Conservation (phyloP, 2,329 filamentous ascomycete species). For the Fusarium pininemorale region DNA sequence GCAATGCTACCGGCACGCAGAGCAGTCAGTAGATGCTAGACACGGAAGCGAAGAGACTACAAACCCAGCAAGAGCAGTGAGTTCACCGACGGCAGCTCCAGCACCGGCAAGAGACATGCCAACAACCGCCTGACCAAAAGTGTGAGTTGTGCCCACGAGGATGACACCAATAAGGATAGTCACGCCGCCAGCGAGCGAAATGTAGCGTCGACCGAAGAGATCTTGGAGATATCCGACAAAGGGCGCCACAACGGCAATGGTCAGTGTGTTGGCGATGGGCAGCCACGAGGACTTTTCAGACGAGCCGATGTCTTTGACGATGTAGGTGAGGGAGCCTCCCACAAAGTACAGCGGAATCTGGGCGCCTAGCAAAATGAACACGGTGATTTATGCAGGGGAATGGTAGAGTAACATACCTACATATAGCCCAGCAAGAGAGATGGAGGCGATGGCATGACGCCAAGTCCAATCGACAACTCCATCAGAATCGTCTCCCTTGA, state of each 20-base stretch:
- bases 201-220: not conserved
- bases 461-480: not conserved
- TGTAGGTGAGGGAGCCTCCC: not conserved
- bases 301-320: not conserved
- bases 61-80: not conserved
- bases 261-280: not conserved
- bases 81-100: not conserved
- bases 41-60: accelerated
- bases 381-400: accelerated
- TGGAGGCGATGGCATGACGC: not conserved
- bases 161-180: not conserved
- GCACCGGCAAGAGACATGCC: not conserved
- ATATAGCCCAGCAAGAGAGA: not conserved
- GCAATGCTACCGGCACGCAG: not conserved
- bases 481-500: not conserved
- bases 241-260: not conserved
- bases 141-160: not conserved
- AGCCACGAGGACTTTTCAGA: not conserved
- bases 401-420: not conserved
- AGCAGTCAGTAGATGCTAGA: accelerated
- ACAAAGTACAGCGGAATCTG: not conserved
- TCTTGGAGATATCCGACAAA: not conserved
- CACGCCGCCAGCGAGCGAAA: not conserved
- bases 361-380: not conserved
- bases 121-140: not conserved